phyloP scores from a whole-genome alignment of 2,329 filamentous ascomycete genomes.

The Alternaria longipes region DNA sequence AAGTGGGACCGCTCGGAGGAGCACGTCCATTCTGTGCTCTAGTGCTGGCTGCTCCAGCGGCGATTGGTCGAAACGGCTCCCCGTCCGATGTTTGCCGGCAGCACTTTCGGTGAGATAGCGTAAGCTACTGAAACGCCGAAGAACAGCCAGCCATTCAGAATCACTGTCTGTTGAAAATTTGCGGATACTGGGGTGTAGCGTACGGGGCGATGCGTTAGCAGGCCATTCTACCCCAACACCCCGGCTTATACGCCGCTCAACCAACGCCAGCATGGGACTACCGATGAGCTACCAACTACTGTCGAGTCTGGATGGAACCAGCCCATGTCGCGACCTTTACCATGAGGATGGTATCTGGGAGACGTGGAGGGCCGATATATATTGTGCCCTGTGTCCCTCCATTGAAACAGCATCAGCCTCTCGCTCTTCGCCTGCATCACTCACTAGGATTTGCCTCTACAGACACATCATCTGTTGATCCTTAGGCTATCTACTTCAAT shows the following conservation, averaged over 20 bases:
- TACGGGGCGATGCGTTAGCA: conserved; percentile 29
- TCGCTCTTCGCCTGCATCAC: conserved; percentile 26
- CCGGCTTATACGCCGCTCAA: conserved; percentile 24
- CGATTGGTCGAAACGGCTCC: conserved; percentile 25
- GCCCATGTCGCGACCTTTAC: conserved; percentile 25
- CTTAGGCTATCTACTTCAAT: conserved; percentile 3
- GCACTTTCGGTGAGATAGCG: conserved; percentile 28
- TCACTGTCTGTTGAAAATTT: conserved; percentile 19
- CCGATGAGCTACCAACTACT: conserved; percentile 22
- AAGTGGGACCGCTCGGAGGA: conserved; percentile 27
- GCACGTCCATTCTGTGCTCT: conserved; percentile 8
- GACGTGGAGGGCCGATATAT: conserved; percentile 26
- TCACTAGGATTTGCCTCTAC: conserved; percentile 20
- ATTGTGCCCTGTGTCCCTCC: conserved; percentile 23
- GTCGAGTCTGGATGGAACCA: conserved; percentile 37
- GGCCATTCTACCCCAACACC: conserved; percentile 16
- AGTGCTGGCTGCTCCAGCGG: neutral
- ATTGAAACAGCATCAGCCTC: conserved; percentile 28
- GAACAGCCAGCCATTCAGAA: conserved; percentile 27
- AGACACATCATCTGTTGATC: conserved; percentile 5
- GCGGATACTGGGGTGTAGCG: conserved; percentile 28
- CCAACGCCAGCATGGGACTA: conserved; percentile 27
- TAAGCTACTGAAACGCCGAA: conserved; percentile 15
- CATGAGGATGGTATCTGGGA: conserved; percentile 16
- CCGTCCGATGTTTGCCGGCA: conserved; percentile 23